Evolutionary conservation across 2,329 filamentous ascomycete species (phyloP), one percentile per base, ranked within the genome.

Genomic region (Diaporthe destruens): DNA sequence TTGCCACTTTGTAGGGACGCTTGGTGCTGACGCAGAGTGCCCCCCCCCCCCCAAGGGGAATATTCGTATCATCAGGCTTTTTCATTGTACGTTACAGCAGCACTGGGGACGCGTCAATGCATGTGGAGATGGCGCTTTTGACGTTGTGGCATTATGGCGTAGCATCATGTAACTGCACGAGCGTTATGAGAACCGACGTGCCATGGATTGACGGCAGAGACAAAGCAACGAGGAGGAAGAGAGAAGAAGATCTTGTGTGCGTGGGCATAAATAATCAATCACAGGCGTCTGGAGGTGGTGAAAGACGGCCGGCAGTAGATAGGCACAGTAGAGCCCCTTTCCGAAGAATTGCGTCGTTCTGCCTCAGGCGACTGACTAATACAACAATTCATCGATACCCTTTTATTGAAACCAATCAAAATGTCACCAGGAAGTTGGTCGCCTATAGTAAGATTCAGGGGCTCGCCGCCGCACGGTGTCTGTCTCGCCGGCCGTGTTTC

Each of bases 341-440:
- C 18, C 5, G 23, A n/a, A 29, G 59, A n/a, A 36, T 49, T 49
- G 16, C 20, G 34, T 9, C 36, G n/a, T 65, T 65, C 7, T 65
- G 61, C 36, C 36, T 12, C 3, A 9, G 36, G 36, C 12, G 12
- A 44, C 20, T 51, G 12, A 44, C 20, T 51, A 36, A 51, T 32
- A 66, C 25, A 53, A 53, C 36, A 39, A 53, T 39, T 39, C 14
- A 36, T 53, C 9, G 32, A 66, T 53, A 53, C 47, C 32, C 51
- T 20, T 20, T 12, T 3, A 25, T 25, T 51, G 20, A 65, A 51
- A 51, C 32, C 29, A 65, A 51, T 65, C 29, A 36, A 14, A 32
- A 18, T 53, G 61, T 53, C 25, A 20, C 32, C 14, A 39, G 23
- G 59, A 12, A 23, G 8, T 1, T 4, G 12, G 32, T 25, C 32